phyloP scores from a whole-genome alignment of 805 yeast species.

The Clavispora santaluciae region DNA sequence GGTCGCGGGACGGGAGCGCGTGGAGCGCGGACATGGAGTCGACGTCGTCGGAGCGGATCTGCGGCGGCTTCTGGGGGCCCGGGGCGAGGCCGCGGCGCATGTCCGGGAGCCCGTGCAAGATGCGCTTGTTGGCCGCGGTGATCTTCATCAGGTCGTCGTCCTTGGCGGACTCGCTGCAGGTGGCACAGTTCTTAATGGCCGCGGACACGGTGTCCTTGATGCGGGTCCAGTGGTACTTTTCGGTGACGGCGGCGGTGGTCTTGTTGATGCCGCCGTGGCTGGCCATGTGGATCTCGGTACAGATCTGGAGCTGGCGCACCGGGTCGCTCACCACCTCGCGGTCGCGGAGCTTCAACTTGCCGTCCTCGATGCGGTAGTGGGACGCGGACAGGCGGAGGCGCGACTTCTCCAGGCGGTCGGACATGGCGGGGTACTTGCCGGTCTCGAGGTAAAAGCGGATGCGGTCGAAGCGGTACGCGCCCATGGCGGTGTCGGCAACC shows the following conservation, averaged over 20 bases:
- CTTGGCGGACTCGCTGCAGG: conserved; percentile 53
- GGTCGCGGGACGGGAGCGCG: neutral
- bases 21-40: conserved; percentile 28
- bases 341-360: conserved; percentile 70
- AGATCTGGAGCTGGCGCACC: conserved; percentile 66
- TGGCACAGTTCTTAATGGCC: conserved; percentile 70
- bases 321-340: conserved; percentile 81
- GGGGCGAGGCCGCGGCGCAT: conserved; percentile 18
- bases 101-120: conserved; percentile 1
- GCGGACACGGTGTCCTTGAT: conserved; percentile 82
- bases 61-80: conserved; percentile 10
- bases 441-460: conserved; percentile 74
- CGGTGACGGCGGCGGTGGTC: conserved; percentile 72
- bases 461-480: conserved; percentile 66
- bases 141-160: conserved; percentile 17
- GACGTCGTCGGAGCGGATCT: conserved; percentile 20
- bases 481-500: conserved; percentile 43
- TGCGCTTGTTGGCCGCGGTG: conserved; percentile 17
- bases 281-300: conserved; percentile 60
- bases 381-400: conserved; percentile 75
- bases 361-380: conserved; percentile 67
- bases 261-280: conserved; percentile 87
- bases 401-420: conserved; percentile 83
- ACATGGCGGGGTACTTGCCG: conserved; percentile 80
- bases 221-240: conserved; percentile 85